These are phyloP conservation scores for Blastosporella zonata DNA, from an alignment of 1,284 basidiomycete species.

Conservation along the genomic window DNA sequence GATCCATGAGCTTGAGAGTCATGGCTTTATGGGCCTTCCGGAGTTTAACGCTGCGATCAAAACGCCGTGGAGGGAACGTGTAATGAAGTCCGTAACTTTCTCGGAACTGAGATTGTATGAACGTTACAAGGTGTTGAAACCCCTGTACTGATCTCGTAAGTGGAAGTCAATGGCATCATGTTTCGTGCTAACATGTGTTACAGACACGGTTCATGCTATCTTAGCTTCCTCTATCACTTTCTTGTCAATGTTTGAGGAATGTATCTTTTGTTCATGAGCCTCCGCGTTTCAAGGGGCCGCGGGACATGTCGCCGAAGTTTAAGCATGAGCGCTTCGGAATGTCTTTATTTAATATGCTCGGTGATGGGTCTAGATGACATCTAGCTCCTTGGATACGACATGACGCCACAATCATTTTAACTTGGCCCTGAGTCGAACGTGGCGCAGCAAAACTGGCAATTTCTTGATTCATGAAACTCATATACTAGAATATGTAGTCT, in stretches of 20 bases:
- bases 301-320: background rate
- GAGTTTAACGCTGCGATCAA: constrained; percentile 24
- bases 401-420: background rate
- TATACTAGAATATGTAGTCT: background rate
- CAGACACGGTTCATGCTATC: too few species aligned
- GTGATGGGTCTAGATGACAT: background rate
- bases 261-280: too few species aligned
- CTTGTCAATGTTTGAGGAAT: too few species aligned
- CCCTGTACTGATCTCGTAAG: background rate
- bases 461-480: too few species aligned
- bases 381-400: too few species aligned
- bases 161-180: too few species aligned
- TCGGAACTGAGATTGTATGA: constrained; percentile 15
- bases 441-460: background rate
- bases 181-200: too few species aligned
- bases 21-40: constrained; percentile 22
- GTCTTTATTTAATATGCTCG: background rate
- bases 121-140: constrained; percentile 12
- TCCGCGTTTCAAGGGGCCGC: background rate
- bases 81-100: constrained; percentile 8
- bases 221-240: too few species aligned
- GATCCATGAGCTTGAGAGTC: constrained; percentile 30
- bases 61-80: constrained; percentile 16
- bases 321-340: background rate
- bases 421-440: background rate